Evolutionary conservation across 2,329 filamentous ascomycete genomes (phyloP).

Genomic region (Daldinia eschscholtzii): DNA sequence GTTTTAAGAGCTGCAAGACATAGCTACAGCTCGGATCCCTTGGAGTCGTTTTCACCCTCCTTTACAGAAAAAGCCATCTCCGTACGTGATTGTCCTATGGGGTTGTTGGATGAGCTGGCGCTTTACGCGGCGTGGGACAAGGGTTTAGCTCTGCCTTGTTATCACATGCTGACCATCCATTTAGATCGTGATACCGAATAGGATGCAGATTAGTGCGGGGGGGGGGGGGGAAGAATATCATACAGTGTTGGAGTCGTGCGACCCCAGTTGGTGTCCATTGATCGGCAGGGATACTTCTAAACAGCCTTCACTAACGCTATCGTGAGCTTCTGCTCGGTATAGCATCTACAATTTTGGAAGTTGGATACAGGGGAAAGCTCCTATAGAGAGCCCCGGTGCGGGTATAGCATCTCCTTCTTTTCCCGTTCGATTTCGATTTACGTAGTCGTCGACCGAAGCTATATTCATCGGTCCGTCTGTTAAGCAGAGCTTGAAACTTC

Average conservation of each 20-base stretch:
- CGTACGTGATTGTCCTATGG: constrained; percentile 29
- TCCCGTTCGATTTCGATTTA: constrained; percentile 7
- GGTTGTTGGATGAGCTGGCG: constrained; percentile 29
- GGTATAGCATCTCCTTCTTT: constrained; percentile 1
- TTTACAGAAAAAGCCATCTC: constrained; percentile 13
- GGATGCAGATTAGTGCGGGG: constrained; percentile 38
- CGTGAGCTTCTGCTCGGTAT: constrained; percentile 16
- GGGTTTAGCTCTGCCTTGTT: constrained; percentile 22
- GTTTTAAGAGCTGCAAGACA: constrained; percentile 30
- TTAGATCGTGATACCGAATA: constrained; percentile 27
- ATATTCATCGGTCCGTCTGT: constrained; percentile 8
- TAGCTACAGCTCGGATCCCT: constrained; percentile 13
- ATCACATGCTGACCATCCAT: constrained; percentile 41
- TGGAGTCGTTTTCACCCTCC: constrained; percentile 31
- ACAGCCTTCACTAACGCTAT: constrained; percentile 32
- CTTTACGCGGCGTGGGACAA: constrained; percentile 34
- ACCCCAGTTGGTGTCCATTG: constrained; percentile 27
- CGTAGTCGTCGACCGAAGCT: constrained; percentile 5
- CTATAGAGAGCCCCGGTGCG: not conserved
- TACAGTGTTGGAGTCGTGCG: constrained; percentile 30
- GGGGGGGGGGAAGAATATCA: constrained; percentile 21
- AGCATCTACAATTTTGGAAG: not conserved
- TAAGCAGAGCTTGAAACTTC: constrained; percentile 19
- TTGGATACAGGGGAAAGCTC: constrained; percentile 10
- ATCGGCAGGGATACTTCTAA: constrained; percentile 21